Percentiles rank a stretch among this genome's conserved stretches.
phyloP scores from a whole-genome alignment of 1,284 basidiomycete genomes.

The Boletus mariae region DNA sequence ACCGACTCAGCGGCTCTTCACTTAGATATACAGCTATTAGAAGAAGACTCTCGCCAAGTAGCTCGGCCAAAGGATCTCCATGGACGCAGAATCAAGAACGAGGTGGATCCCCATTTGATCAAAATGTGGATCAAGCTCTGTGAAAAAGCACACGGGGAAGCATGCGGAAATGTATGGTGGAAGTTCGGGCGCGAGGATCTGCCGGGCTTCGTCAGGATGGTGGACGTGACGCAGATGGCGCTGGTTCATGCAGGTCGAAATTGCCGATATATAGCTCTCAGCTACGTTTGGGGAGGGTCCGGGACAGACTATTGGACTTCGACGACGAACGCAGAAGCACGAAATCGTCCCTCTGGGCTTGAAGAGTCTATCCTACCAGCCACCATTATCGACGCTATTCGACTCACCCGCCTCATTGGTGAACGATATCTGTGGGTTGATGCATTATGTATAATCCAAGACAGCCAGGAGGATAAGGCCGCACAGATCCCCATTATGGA shows the following conservation, averaged over 20 bases:
- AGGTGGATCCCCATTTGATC: conserved; percentile 9
- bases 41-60: conserved; percentile 15
- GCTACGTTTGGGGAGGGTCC: conserved; percentile 5
- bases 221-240: conserved; percentile 11
- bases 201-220: conserved; percentile 5
- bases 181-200: neutral
- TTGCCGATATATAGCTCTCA: conserved; percentile 15
- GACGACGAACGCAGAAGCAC: neutral
- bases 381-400: neutral
- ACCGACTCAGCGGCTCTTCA: conserved; percentile 1
- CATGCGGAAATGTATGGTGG: neutral
- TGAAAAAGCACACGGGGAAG: neutral
- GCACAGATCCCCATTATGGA: neutral
- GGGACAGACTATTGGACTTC: neutral
- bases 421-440: neutral
- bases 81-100: conserved; percentile 15
- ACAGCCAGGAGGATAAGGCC: neutral
- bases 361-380: neutral
- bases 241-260: conserved; percentile 4
- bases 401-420: neutral
- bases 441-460: conserved; percentile 14
- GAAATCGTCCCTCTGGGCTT: neutral
- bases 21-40: conserved; percentile 19
- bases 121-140: neutral
- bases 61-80: conserved; percentile 16